Conservation (phyloP, 2,329 filamentous ascomycete species). For the Colletotrichum siamense region DNA sequence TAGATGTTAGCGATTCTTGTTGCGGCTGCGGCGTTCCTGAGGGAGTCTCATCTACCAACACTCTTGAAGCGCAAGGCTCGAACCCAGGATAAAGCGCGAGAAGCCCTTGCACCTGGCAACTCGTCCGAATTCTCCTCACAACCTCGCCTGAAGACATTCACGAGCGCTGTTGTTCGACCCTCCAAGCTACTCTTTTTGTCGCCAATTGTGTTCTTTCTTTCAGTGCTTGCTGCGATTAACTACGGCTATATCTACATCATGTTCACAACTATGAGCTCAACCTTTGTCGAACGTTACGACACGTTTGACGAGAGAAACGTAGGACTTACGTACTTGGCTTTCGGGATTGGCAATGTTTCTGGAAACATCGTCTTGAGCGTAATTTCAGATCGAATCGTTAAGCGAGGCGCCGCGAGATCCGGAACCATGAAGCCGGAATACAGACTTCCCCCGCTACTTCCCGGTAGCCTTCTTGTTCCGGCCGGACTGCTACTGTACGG, state of each 20-base stretch:
- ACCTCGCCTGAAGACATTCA: neutral
- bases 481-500: conserved; percentile 29
- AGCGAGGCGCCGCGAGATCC: neutral
- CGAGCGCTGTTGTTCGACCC: neutral
- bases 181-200: neutral
- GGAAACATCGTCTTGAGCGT: neutral
- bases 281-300: neutral
- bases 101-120: neutral
- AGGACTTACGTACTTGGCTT: neutral
- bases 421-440: conserved; percentile 22
- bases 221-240: neutral
- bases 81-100: neutral
- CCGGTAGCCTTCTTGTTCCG: conserved; percentile 1
- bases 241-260: neutral
- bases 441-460: conserved; percentile 16
- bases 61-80: neutral
- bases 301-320: neutral
- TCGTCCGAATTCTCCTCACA: fast-evolving
- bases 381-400: neutral
- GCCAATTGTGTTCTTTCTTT: neutral
- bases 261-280: neutral
- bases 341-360: neutral
- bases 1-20: conserved; percentile 47
- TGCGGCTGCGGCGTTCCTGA: neutral
- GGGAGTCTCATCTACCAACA: neutral